Percentiles rank a stretch among this genome's conserved stretches.
Conservation (phyloP, 495 filamentous ascomycete species). For the Patellaria atrata region DNA sequence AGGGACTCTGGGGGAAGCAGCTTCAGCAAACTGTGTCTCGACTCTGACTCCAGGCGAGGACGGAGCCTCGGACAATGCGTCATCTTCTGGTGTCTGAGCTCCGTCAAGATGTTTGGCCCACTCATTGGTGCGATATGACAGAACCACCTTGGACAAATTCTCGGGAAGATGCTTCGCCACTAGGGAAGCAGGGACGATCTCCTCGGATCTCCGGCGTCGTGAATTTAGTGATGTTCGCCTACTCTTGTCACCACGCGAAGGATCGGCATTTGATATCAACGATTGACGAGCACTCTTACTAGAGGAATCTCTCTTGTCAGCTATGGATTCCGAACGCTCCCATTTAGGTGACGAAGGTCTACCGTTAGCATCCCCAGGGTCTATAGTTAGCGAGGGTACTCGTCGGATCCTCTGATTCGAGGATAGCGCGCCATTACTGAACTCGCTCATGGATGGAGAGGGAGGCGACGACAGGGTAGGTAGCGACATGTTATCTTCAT, state of each 20-base stretch:
- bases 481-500: conserved; percentile 14
- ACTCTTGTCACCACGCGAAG: conserved; percentile 4
- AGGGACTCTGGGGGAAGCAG: conserved; percentile 12
- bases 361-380: too few species aligned
- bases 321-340: too few species aligned
- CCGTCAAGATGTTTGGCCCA: conserved; percentile 82
- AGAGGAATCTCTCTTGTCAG: too few species aligned
- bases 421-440: neutral
- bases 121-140: conserved; percentile 84
- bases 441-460: conserved; percentile 3
- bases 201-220: conserved; percentile 18
- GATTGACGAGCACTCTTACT: conserved; percentile 5
- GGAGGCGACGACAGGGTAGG: conserved; percentile 10
- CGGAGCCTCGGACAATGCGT: conserved; percentile 29
- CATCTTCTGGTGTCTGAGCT: conserved; percentile 63
- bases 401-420: too few species aligned
- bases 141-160: conserved; percentile 53
- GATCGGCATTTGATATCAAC: conserved; percentile 17
- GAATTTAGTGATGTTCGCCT: conserved; percentile 3
- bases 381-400: too few species aligned
- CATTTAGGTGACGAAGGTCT: neutral
- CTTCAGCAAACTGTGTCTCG: conserved; percentile 14
- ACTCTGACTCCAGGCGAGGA: conserved; percentile 24
- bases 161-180: too few species aligned
- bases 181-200: too few species aligned